Percentiles rank a stretch among this genome's conserved stretches.
These are phyloP conservation scores for Opeltia flavorubescens DNA, from an alignment of 495 filamentous ascomycete genomes.

Conservation along the genomic window DNA sequence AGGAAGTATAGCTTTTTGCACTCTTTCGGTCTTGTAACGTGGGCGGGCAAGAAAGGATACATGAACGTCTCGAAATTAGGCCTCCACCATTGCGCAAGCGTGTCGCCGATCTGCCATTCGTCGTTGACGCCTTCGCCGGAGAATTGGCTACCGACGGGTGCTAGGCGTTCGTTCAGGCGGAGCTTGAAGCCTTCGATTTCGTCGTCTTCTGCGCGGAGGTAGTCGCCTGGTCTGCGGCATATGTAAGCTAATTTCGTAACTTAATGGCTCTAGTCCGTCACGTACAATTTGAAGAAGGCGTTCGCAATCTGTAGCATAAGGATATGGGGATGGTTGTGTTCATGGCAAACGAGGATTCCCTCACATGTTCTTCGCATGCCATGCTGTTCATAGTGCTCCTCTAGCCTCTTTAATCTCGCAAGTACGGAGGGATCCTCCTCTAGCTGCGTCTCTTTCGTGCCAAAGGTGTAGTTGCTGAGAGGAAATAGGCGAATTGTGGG, in stretches of 20 bases:
- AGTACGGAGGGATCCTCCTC: constrained; percentile 94
- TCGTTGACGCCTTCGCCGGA: constrained; percentile 73
- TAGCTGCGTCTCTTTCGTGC: constrained; percentile 92
- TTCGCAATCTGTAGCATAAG: constrained; percentile 98
- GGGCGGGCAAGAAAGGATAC: constrained; percentile 94
- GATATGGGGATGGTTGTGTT: constrained; percentile 97
- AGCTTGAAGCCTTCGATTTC: constrained; percentile 89
- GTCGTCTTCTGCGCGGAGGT: constrained; percentile 76
- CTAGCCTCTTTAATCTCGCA: constrained; percentile 78
- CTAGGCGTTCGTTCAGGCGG: constrained; percentile 80
- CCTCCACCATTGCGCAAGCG: constrained; percentile 94
- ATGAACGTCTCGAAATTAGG: constrained; percentile 99
- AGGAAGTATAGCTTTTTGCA: constrained; percentile 99
- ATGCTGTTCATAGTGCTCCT: constrained; percentile 83
- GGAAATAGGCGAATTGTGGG: constrained; percentile 86
- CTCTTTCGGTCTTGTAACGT: constrained; percentile 93
- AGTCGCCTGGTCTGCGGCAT: constrained; percentile 65
- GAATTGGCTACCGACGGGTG: constrained; percentile 77
- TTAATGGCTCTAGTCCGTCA: neutral
- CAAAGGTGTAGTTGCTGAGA: constrained; percentile 96
- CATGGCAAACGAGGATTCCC: constrained; percentile 91
- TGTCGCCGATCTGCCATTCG: constrained; percentile 89
- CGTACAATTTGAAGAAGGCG: constrained; percentile 91
- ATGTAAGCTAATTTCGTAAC: neutral
- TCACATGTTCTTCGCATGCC: constrained; percentile 97